These are phyloP conservation scores for Fusarium oxysporum DNA, from an alignment of 2,329 filamentous ascomycete genomes.

Conservation along the genomic window DNA sequence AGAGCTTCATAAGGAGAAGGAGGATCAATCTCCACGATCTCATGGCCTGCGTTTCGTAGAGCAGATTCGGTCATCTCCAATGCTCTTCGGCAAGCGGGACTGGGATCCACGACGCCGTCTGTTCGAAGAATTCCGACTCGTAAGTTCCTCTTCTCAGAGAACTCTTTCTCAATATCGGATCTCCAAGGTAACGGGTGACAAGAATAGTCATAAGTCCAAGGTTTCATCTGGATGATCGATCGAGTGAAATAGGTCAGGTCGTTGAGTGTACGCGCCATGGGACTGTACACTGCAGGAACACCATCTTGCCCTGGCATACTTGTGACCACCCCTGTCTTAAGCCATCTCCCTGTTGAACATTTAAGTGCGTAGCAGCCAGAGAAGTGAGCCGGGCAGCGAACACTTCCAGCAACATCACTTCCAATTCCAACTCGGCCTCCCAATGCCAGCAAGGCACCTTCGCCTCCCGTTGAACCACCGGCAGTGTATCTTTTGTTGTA, in stretches of 20 bases:
- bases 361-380: constrained; percentile 88
- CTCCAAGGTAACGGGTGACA: constrained; percentile 90
- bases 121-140: constrained; percentile 81
- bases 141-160: constrained; percentile 49
- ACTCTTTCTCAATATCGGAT: constrained; percentile 68
- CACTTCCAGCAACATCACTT: constrained; percentile 90
- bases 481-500: constrained; percentile 87
- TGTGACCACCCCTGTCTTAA: constrained; percentile 83
- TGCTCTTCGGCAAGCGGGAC: constrained; percentile 84
- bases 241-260: constrained; percentile 89
- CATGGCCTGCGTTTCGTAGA: constrained; percentile 78
- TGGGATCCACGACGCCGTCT: constrained; percentile 86
- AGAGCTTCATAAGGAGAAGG: constrained; percentile 82
- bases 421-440: constrained; percentile 90
- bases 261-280: constrained; percentile 87
- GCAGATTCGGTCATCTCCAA: constrained; percentile 77
- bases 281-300: constrained; percentile 87
- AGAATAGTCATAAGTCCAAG: constrained; percentile 89
- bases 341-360: constrained; percentile 91
- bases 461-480: constrained; percentile 89
- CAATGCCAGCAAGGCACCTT: constrained; percentile 83
- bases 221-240: constrained; percentile 80
- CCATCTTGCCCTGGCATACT: constrained; percentile 95
- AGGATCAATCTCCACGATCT: constrained; percentile 72
- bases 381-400: constrained; percentile 88